Percentiles rank a stretch among this genome's conserved stretches.
Evolutionary conservation across 2,329 filamentous ascomycete species (phyloP).

Genomic region (Fusarium heterosporum): DNA sequence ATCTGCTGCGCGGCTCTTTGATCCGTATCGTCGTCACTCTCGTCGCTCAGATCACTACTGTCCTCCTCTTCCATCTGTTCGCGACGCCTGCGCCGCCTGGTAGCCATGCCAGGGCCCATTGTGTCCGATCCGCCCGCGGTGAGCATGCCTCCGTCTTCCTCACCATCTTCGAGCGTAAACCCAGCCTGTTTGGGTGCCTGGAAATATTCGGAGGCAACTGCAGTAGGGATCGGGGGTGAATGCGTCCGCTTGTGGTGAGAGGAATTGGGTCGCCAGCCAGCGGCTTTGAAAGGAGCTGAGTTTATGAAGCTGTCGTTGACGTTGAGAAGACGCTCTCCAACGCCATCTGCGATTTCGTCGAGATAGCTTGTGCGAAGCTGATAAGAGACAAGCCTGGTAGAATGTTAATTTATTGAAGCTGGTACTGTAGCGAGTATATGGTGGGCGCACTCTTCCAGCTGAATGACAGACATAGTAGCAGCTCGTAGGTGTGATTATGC

Average conservation of each 20-base stretch:
- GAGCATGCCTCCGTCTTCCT: constrained; percentile 78
- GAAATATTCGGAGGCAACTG: constrained; percentile 86
- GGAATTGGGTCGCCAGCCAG: constrained; percentile 81
- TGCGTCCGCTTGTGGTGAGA: constrained; percentile 84
- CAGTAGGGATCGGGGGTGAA: constrained; percentile 86
- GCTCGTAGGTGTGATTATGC: constrained; percentile 8
- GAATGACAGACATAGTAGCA: constrained; percentile 53
- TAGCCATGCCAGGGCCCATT: constrained; percentile 73
- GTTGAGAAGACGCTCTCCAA: constrained; percentile 85
- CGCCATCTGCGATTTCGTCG: constrained; percentile 82
- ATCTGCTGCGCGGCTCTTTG: constrained; percentile 87
- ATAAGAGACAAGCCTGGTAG: constrained; percentile 78
- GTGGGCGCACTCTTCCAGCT: constrained; percentile 53
- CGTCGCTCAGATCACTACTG: constrained; percentile 85
- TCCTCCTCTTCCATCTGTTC: constrained; percentile 87
- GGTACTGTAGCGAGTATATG: not conserved
- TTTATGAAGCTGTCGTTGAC: constrained; percentile 84
- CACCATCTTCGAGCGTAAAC: constrained; percentile 75
- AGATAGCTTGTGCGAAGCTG: constrained; percentile 85
- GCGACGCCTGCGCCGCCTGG: constrained; percentile 72
- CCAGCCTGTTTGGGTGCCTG: constrained; percentile 74
- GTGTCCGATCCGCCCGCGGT: constrained; percentile 76
- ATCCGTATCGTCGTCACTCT: constrained; percentile 83
- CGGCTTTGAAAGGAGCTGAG: constrained; percentile 83
- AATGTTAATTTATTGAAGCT: constrained; percentile 35